These are phyloP conservation scores for Talaromyces proteolyticus DNA, from an alignment of 495 filamentous ascomycete genomes.

Conservation along the genomic window DNA sequence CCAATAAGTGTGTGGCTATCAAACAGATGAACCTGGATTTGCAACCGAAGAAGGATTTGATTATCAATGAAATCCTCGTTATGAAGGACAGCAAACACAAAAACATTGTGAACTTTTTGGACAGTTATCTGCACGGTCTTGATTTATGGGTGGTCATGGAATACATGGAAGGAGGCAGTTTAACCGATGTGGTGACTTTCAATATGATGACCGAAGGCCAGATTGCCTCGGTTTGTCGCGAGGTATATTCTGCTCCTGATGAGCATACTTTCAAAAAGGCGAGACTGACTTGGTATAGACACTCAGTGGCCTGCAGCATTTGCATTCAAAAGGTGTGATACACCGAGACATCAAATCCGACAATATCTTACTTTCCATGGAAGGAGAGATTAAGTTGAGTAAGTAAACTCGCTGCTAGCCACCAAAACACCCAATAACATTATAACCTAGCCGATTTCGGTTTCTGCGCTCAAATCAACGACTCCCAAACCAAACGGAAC, in stretches of 20 bases:
- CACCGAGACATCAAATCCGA: slow-evolving; percentile 99
- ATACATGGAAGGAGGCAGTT: slow-evolving; percentile 96
- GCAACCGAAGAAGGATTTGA: slow-evolving; percentile 97
- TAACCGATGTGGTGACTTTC: slow-evolving; percentile 97
- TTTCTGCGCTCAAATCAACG: slow-evolving; percentile 98
- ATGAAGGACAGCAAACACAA: slow-evolving; percentile 99
- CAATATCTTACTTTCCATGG: slow-evolving; percentile 90
- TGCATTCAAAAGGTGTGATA: slow-evolving; percentile 97
- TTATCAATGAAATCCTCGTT: slow-evolving; percentile 97
- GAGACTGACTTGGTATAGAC: slow-evolving; percentile 42
- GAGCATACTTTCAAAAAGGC: background rate
- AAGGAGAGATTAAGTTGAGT: slow-evolving; percentile 98
- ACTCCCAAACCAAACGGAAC: slow-evolving; percentile 91
- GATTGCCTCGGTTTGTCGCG: slow-evolving; percentile 90
- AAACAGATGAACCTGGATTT: slow-evolving; percentile 99
- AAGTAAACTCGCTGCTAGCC: slow-evolving; percentile 29
- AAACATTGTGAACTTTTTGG: slow-evolving; percentile 99
- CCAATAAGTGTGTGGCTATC: slow-evolving; percentile 88
- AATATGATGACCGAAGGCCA: slow-evolving; percentile 98
- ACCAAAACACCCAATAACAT: slow-evolving; percentile 18
- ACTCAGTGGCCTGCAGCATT: slow-evolving; percentile 82
- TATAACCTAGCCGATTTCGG: slow-evolving; percentile 79
- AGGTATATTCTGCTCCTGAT: slow-evolving; percentile 45
- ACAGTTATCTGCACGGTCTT: slow-evolving; percentile 81
- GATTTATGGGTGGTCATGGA: slow-evolving; percentile 99